These are phyloP conservation scores for Lachancea kluyveri DNA, from an alignment of 805 yeast species.

Conservation along the genomic window DNA sequence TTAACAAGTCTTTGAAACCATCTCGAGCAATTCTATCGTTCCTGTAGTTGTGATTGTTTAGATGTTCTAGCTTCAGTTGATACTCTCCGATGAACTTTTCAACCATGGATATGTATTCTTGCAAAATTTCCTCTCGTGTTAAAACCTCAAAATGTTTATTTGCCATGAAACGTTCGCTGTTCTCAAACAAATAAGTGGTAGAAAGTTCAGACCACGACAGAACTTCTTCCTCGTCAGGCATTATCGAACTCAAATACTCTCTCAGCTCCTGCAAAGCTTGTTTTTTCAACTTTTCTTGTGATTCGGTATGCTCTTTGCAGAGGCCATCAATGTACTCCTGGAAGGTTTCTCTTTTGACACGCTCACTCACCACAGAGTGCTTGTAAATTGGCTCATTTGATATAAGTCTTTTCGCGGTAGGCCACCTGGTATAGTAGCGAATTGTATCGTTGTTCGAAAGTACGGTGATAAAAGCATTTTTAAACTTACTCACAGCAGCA, in stretches of 20 bases:
- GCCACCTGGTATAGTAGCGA: conserved; percentile 59
- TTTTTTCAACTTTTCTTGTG: conserved; percentile 27
- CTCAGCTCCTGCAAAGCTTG: conserved; percentile 50
- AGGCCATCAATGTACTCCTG: conserved; percentile 41
- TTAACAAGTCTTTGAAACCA: conserved; percentile 44
- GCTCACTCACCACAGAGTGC: conserved; percentile 53
- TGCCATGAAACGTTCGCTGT: conserved; percentile 50
- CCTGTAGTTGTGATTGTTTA: conserved; percentile 40
- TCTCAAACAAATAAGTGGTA: conserved; percentile 27
- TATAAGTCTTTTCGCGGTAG: conserved; percentile 44
- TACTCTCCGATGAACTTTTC: conserved; percentile 21
- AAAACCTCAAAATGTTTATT: conserved; percentile 49
- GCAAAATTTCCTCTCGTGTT: conserved; percentile 53
- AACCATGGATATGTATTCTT: conserved; percentile 32
- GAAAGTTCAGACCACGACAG: conserved; percentile 23
- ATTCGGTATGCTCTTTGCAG: conserved; percentile 24
- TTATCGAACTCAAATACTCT: conserved; percentile 40
- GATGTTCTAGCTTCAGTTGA: conserved; percentile 14
- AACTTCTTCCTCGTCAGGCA: conserved; percentile 16
- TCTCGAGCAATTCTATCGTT: conserved; percentile 63
- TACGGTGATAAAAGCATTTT: conserved; percentile 44
- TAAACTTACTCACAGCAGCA: conserved; percentile 48
- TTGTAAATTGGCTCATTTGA: conserved; percentile 61
- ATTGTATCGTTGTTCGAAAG: conserved; percentile 40
- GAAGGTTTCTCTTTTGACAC: conserved; percentile 50